A percentile compares a stretch with the other conserved stretches of the same genome.
These are phyloP conservation scores for Solanum dulcamara DNA, from an alignment of 257 asterid species.

Conservation along the genomic window DNA sequence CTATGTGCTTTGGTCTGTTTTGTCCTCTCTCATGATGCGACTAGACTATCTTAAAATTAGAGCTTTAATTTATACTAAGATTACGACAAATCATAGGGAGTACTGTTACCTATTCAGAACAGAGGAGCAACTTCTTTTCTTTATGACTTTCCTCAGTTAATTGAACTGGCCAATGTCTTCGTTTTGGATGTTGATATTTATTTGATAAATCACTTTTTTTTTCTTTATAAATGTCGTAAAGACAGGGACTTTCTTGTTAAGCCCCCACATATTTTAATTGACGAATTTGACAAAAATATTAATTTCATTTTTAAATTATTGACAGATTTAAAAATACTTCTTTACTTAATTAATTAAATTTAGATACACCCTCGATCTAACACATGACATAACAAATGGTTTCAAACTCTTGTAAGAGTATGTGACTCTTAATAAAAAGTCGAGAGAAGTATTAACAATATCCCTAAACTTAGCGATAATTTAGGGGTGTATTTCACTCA, in stretches of 20 bases:
- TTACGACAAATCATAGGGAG: background rate
- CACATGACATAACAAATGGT: no score
- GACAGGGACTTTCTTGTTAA: background rate
- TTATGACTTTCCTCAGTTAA: background rate
- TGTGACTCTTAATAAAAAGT: no score
- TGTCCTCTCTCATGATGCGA: background rate
- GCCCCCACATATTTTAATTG: no score
- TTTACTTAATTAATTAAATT: no score
- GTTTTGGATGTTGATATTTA: background rate
- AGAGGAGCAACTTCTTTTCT: background rate
- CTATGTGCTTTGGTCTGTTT: background rate
- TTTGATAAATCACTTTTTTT: background rate
- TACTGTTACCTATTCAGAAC: background rate
- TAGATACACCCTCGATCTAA: no score
- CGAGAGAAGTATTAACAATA: no score
- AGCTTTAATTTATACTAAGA: background rate
- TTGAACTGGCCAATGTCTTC: background rate
- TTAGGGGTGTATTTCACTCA: no score
- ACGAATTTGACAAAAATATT: no score
- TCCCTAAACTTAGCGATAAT: no score
- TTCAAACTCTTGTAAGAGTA: no score
- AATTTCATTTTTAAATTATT: no score
- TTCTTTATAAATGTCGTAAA: background rate
- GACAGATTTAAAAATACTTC: no score
- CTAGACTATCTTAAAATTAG: background rate